Evolutionary conservation across 352 stramenopile genomes (phyloP).

Genomic region (Pythium grandisporangium): DNA sequence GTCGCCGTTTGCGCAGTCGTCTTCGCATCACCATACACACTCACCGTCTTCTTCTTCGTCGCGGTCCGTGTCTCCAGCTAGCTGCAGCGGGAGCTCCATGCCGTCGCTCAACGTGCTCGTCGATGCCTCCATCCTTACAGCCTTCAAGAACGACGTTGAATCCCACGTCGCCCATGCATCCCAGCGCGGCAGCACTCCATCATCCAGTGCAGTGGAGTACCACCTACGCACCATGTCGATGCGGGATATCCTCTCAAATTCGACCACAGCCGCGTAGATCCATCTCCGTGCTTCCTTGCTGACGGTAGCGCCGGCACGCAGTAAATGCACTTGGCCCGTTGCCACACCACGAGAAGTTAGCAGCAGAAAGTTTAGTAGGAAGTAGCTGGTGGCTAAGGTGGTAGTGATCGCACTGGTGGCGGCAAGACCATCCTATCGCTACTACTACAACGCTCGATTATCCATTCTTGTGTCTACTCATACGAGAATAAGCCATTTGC

Average conservation of each 20-base stretch:
- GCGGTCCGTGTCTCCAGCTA: neutral
- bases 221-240: slow-evolving; percentile 54
- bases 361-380: no score
- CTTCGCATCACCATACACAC: neutral
- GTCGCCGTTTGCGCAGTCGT: neutral
- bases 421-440: no score
- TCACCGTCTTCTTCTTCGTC: slow-evolving; percentile 3
- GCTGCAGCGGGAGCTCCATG: slow-evolving; percentile 12
- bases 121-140: slow-evolving; percentile 53
- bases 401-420: no score
- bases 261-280: slow-evolving; percentile 18
- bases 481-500: no score
- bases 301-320: no score
- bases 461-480: no score
- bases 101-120: slow-evolving; percentile 63
- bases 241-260: slow-evolving; percentile 52
- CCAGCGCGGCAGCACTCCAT: slow-evolving; percentile 7
- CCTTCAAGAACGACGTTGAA: slow-evolving; percentile 41
- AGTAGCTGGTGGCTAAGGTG: no score
- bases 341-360: no score
- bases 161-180: slow-evolving; percentile 5
- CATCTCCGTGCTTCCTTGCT: no score
- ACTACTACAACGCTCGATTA: no score
- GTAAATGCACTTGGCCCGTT: no score
- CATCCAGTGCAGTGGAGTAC: neutral